Percentiles rank a stretch among this genome's conserved stretches.
Conservation (phyloP, 345 rosid species). For the Angophora floribunda region DNA sequence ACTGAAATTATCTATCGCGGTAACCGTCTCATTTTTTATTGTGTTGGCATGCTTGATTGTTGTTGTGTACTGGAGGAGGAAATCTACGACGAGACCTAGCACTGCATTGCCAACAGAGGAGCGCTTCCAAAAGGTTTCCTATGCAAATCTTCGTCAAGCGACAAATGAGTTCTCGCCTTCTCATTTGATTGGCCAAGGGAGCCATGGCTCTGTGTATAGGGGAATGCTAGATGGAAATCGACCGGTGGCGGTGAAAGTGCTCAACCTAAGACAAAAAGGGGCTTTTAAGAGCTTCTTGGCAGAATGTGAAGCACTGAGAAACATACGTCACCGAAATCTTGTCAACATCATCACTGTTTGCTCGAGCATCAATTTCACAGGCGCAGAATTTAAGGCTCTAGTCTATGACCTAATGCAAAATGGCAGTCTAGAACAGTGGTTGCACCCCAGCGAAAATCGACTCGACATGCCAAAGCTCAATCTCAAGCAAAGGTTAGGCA, state of each 20-base stretch:
- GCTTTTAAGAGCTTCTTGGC: not conserved
- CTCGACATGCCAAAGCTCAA: not conserved
- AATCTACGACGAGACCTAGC: not conserved
- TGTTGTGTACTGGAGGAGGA: not conserved
- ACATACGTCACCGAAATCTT: too few relatives aligned
- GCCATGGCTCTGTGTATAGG: not conserved
- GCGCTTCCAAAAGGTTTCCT: not conserved
- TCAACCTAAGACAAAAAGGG: not conserved
- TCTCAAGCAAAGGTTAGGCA: not conserved
- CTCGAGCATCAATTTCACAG: accelerated
- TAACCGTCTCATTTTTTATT: not conserved
- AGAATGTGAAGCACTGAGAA: not conserved
- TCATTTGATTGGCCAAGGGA: not conserved
- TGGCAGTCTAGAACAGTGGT: not conserved
- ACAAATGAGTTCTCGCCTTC: not conserved
- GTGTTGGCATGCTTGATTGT: not conserved
- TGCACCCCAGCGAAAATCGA: not conserved
- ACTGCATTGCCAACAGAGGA: accelerated
- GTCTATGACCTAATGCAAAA: accelerated
- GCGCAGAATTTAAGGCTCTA: too few relatives aligned
- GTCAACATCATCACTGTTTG: too few relatives aligned
- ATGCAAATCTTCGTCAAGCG: not conserved
- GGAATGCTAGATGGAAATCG: not conserved
- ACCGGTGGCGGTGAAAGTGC: not conserved
- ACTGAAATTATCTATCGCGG: not conserved